Conservation (phyloP, 345 rosid genomes). For the Aquilaria yunnanensis region DNA sequence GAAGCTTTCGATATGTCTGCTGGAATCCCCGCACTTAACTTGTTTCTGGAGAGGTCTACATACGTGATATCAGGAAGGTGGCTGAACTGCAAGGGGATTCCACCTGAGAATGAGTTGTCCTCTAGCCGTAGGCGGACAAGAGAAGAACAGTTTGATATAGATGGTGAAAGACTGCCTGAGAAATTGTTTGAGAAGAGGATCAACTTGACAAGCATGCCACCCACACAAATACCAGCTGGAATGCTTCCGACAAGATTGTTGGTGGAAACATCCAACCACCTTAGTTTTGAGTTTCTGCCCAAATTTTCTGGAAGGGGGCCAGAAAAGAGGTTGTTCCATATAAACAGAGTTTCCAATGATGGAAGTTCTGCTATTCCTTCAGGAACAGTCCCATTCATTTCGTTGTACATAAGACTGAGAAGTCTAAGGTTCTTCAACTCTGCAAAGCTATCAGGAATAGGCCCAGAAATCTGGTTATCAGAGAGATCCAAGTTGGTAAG, state of each 20-base stretch:
- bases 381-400: constrained; percentile 79
- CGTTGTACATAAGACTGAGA: constrained; percentile 81
- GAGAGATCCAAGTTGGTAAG: constrained; percentile 82
- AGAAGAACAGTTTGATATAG: constrained; percentile 70
- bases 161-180: constrained; percentile 51
- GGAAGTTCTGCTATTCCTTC: constrained; percentile 69
- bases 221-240: constrained; percentile 74
- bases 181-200: constrained; percentile 80
- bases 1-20: constrained; percentile 48
- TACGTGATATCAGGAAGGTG: constrained; percentile 61
- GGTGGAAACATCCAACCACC: constrained; percentile 87
- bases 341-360: constrained; percentile 63
- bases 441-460: constrained; percentile 69
- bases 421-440: constrained; percentile 65
- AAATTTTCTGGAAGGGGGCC: constrained; percentile 75
- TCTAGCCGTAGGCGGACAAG: constrained; percentile 81
- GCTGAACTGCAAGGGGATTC: constrained; percentile 55
- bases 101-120: constrained; percentile 82
- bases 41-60: constrained; percentile 74
- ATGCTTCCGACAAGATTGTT: constrained; percentile 68
- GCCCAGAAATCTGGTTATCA: constrained; percentile 66
- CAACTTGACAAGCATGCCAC: constrained; percentile 61
- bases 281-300: constrained; percentile 69
- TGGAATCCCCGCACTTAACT: constrained; percentile 68
- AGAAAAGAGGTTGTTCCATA: constrained; percentile 82